A percentile compares a stretch with the other conserved stretches of the same genome.
Conservation (phyloP, 1,139 yeast genomes). For the Candida frijolesensis region DNA sequence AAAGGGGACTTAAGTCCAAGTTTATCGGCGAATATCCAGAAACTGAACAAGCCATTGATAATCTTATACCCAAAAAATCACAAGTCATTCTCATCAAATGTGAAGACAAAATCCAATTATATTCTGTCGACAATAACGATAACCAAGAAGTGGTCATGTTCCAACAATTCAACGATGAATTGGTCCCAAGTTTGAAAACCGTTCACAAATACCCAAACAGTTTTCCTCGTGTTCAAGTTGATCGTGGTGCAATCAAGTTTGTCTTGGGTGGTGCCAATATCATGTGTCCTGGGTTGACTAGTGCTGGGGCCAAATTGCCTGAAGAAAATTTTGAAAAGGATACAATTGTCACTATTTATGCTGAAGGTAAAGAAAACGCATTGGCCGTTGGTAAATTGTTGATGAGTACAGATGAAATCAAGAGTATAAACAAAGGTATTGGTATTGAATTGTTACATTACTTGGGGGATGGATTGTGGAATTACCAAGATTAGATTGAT, state of each 20-base stretch:
- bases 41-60: constrained; percentile 76
- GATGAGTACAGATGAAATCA: constrained; percentile 92
- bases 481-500: constrained; percentile 36
- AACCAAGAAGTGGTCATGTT: constrained; percentile 55
- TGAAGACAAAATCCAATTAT: constrained; percentile 83
- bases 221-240: constrained; percentile 88
- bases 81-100: constrained; percentile 82
- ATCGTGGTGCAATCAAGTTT: constrained; percentile 94
- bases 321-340: constrained; percentile 66
- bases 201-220: constrained; percentile 83
- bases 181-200: constrained; percentile 73
- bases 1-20: constrained; percentile 76
- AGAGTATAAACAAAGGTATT: constrained; percentile 79
- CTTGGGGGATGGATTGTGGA: constrained; percentile 91
- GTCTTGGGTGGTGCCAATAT: constrained; percentile 93
- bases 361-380: constrained; percentile 92
- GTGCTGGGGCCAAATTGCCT: constrained; percentile 85
- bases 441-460: constrained; percentile 87
- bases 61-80: constrained; percentile 87
- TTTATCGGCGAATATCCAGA: constrained; percentile 72
- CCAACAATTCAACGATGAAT: constrained; percentile 76
- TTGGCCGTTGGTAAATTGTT: constrained; percentile 84
- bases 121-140: constrained; percentile 41
- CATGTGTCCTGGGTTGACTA: constrained; percentile 97
- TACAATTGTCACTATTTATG: constrained; percentile 76